Base-by-base conservation (phyloP, 2,329 filamentous ascomycete genomes). In the Trichoderma sp. region DNA sequence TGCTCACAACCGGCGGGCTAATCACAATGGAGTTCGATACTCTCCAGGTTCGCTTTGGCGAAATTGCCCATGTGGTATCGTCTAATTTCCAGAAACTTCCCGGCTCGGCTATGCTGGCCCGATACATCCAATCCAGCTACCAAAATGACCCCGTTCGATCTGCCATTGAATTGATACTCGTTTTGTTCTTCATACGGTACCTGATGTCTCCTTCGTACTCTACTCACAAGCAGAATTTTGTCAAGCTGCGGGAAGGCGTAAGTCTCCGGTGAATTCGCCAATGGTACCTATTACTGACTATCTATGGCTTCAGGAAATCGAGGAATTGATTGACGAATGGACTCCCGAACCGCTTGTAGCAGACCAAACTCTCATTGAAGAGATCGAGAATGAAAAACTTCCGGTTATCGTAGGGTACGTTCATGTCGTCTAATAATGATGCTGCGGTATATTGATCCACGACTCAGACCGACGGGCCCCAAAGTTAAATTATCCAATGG, bases 251-350 rank as follows among this genome's bases (percentile, higher is more conserved):
- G 11, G 95, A 98, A 81, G 94, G 97, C 78, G 85, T 84, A 21
- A 34, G 28, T 21, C 15, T 30, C 28, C 57, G 43, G n/a, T 14
- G 6, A 47, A 43, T 30, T 21, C 24, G 24, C 24, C 8, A 26
- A n/a, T 6, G n/a, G 28, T 24, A 15, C 21, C 18, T n/a, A 15
- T 51, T 26, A 21, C 56, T 68, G 28, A 68, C 61, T 72, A 65
- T 68, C 26, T 12, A 9, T 32, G 21, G 24, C 15, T 69, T 12
- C 43, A 85, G 89, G 96, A 99, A 84, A 97, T 99, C 76, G 96
- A 99, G 79, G 96, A 99, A 79, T 84, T 99, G 72, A 93, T 99
- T 57, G 95, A 97, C 71, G 96, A 99, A 76, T 99, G 96, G 96
- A 92, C 90, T 8, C 97, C 96, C 0, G 96, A 99, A 82, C 95